Base-by-base conservation (phyloP, 2,329 filamentous ascomycete genomes). In the Trichoderma brevicompactum region DNA sequence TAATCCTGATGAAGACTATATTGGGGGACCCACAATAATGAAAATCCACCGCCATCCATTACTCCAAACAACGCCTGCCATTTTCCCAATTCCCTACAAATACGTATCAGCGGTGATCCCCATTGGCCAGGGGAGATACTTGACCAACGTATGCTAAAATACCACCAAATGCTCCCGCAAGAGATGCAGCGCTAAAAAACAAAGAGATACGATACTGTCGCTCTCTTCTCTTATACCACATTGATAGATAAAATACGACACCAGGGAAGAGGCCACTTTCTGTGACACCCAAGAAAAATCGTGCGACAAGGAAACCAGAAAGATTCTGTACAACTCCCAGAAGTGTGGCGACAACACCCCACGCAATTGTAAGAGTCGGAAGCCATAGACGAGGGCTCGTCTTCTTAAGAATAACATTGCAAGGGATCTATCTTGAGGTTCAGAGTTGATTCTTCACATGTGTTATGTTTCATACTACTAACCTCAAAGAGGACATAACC, bases 21-120 rank as follows among this genome's bases (percentile, higher is more conserved):
- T 28, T n/a, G 4, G 81, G 85, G 2, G 70, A 75, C 69, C 8
- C 68, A 86, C 84, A 7, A 88, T 73, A 23, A 87, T 86, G 60
- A 88, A 88, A 32, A 87, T 87, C 85, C 84, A 86, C 1, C 79
- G 77, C 84, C 83, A 86, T 0, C 84, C 83, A 23, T 81, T 81
- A 0, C 74, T 70, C 78, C 82, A 85, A 0, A 84, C 82, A 0
- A 84, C 74, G 0, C 83, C 84, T 2, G 73, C 72, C 81, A 87
- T 85, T 43, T 81, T 80, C 0, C 82, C 82, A 61, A 87, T 87
- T 0, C 82, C 84, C 80, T 83, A 19, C 13, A n/a, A 34, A 13
- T 7, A 38, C 13, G 10, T 1, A 34, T 36, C 23, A 28, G 23
- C 43, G 40, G 13, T 36, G 17, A 17, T 19, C 15, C 44, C 17